A percentile compares a stretch with the other conserved stretches of the same genome.
These are phyloP conservation scores for Emmonsiellopsis sp. DNA, from an alignment of 2,329 filamentous ascomycete genomes.

Conservation along the genomic window DNA sequence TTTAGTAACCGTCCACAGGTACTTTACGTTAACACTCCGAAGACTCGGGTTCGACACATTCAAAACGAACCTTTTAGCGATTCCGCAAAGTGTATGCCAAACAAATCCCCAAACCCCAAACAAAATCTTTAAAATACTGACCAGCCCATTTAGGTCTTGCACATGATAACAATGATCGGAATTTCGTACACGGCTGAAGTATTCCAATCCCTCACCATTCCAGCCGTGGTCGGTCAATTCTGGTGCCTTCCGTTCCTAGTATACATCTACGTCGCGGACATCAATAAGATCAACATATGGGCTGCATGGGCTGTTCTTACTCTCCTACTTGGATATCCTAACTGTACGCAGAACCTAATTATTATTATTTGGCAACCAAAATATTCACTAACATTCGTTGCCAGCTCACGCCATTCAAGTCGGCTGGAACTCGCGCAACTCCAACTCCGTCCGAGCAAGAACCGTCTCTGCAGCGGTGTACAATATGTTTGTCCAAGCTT, in stretches of 20 bases:
- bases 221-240: constrained; percentile 42
- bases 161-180: constrained; percentile 29
- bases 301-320: constrained; percentile 42
- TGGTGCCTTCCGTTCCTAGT: constrained; percentile 46
- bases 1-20: constrained; percentile 14
- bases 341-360: constrained; percentile 17
- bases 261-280: constrained; percentile 40
- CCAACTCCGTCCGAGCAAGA: constrained; percentile 29
- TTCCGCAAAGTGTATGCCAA: constrained; percentile 28
- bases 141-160: constrained; percentile 34
- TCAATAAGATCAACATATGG: constrained; percentile 39
- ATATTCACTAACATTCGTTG: background rate
- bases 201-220: constrained; percentile 41
- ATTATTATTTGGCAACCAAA: background rate
- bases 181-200: constrained; percentile 24
- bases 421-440: constrained; percentile 29
- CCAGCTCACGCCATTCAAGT: constrained; percentile 45
- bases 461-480: constrained; percentile 29
- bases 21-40: constrained; percentile 29
- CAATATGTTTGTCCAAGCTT: constrained; percentile 31
- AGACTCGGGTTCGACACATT: constrained; percentile 47
- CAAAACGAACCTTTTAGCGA: constrained; percentile 49
- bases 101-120: background rate
- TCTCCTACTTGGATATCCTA: constrained; percentile 44
- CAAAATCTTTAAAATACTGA: background rate